A percentile compares a stretch with the other conserved stretches of the same genome.
Evolutionary conservation across 75 land plant species (phyloP).

Genomic region (Pseudotsuga menziesii): DNA sequence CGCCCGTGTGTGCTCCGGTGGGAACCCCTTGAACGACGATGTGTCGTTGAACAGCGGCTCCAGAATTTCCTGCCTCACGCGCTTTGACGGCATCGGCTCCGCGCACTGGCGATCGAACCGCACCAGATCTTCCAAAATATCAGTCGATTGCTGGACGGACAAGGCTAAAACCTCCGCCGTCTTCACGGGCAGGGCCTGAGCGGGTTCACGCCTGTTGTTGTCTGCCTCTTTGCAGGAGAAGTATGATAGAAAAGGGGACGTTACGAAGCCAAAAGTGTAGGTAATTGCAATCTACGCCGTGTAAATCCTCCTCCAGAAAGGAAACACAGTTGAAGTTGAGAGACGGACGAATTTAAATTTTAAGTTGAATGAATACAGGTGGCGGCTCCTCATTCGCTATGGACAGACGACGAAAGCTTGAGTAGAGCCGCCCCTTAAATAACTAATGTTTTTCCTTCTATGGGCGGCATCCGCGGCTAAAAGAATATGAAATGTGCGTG

Average conservation of each 20-base stretch:
- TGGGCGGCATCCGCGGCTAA: too few relatives aligned
- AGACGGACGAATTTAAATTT: too few relatives aligned
- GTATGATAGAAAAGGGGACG: not conserved
- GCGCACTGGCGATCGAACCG: slow-evolving; percentile 35
- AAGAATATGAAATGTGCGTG: too few relatives aligned
- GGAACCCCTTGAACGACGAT: slow-evolving; percentile 67
- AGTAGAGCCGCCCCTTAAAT: too few relatives aligned
- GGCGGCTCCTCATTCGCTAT: too few relatives aligned
- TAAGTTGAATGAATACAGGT: too few relatives aligned
- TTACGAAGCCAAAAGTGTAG: not conserved
- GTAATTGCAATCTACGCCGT: not conserved
- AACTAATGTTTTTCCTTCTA: too few relatives aligned
- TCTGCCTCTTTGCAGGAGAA: not conserved
- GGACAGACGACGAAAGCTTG: too few relatives aligned
- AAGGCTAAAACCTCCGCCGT: not conserved
- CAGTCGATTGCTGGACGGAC: not conserved
- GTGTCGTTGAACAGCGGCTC: slow-evolving; percentile 45
- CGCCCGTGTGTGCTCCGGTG: slow-evolving; percentile 33
- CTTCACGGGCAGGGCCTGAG: not conserved
- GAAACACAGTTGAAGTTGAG: too few relatives aligned
- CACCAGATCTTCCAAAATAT: slow-evolving; percentile 17
- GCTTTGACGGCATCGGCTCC: slow-evolving; percentile 24
- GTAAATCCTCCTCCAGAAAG: not conserved
- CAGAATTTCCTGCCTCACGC: slow-evolving; percentile 32
- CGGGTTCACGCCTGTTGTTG: too few relatives aligned